Percentiles rank a stretch among this genome's conserved stretches.
Evolutionary conservation across 2,329 filamentous ascomycete species (phyloP).

Genomic region (Sphaerulina vaccinii): DNA sequence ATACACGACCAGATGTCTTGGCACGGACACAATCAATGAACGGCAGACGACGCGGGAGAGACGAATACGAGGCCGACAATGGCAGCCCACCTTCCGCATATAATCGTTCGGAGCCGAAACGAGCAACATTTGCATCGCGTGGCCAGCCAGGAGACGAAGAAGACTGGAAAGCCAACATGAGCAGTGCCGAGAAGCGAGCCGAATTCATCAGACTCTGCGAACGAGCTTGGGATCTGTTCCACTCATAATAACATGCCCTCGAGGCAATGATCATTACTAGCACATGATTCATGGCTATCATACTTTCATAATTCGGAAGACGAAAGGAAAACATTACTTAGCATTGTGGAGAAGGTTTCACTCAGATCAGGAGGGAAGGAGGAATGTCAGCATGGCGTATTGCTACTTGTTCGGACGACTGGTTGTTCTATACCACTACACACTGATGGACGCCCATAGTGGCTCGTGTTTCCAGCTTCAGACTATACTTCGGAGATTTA

Average conservation of each 20-base stretch:
- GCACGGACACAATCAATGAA: constrained; percentile 51
- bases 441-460: background rate
- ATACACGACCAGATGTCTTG: constrained; percentile 35
- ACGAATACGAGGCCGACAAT: constrained; percentile 87
- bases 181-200: constrained; percentile 84
- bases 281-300: constrained; percentile 1
- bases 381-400: constrained; percentile 1
- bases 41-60: constrained; percentile 72
- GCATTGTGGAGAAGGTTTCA: background rate
- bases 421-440: background rate
- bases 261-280: background rate
- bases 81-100: constrained; percentile 68
- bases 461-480: constrained; percentile 7
- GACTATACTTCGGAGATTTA: background rate
- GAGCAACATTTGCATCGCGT: constrained; percentile 37
- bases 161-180: constrained; percentile 71
- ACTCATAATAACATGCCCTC: constrained; percentile 71
- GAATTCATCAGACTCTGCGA: constrained; percentile 86
- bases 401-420: background rate
- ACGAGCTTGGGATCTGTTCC: constrained; percentile 94
- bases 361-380: background rate
- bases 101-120: constrained; percentile 63
- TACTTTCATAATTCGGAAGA: background rate
- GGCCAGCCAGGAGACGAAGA: constrained; percentile 28
- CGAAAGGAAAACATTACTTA: background rate